Evolutionary conservation across 2,329 filamentous ascomycete species (phyloP).

Genomic region (Ceratocystis cubensis): DNA sequence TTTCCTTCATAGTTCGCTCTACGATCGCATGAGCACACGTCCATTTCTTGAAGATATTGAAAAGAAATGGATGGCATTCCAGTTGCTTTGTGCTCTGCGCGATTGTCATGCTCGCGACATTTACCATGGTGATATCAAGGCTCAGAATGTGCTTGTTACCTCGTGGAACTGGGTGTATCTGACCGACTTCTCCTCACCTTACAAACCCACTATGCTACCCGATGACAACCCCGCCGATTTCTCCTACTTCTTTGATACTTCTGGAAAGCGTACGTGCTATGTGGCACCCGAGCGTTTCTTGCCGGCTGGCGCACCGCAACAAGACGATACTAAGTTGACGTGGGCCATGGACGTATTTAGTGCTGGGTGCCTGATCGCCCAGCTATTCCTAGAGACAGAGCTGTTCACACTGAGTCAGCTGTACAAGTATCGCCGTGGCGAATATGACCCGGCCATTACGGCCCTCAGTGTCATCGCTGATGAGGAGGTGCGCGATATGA

Average conservation of each 20-base stretch:
- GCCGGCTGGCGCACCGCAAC: slow-evolving; percentile 38
- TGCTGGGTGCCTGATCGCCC: slow-evolving; percentile 89
- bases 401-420: slow-evolving; percentile 97
- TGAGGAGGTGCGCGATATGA: slow-evolving; percentile 72
- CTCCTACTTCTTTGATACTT: slow-evolving; percentile 94
- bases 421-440: slow-evolving; percentile 82
- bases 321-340: slow-evolving; percentile 45
- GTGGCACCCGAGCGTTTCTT: slow-evolving; percentile 88
- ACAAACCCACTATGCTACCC: slow-evolving; percentile 85
- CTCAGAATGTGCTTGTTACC: slow-evolving; percentile 90
- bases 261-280: slow-evolving; percentile 83
- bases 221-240: slow-evolving; percentile 97
- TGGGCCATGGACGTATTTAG: slow-evolving; percentile 99
- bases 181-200: slow-evolving; percentile 90
- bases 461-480: slow-evolving; percentile 81
- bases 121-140: slow-evolving; percentile 97
- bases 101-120: slow-evolving; percentile 84
- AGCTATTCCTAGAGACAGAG: slow-evolving; percentile 85
- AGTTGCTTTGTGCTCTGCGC: slow-evolving; percentile 79
- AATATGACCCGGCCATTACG: slow-evolving; percentile 76
- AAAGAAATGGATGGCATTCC: slow-evolving; percentile 97
- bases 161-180: slow-evolving; percentile 99
- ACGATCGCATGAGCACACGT: slow-evolving; percentile 90
- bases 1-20: slow-evolving; percentile 90
- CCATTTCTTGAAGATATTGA: slow-evolving; percentile 96